Conservation (phyloP, 2,329 filamentous ascomycete species). For the Aspergillus flavus region DNA sequence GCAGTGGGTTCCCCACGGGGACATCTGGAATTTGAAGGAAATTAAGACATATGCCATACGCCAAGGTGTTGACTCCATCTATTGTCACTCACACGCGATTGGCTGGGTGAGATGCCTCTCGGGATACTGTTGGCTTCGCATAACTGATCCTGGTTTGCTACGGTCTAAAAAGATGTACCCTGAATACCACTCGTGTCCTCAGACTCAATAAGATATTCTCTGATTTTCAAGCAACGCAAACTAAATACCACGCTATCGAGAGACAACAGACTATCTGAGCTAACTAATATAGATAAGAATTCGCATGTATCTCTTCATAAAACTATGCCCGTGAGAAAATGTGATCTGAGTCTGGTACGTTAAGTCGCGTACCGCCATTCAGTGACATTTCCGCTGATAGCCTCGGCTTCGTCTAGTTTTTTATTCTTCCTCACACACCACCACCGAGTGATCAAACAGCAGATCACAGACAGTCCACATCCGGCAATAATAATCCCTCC, state of each 20-base stretch:
- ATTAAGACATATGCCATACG: background rate
- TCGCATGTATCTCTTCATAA: background rate
- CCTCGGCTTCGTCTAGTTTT: background rate
- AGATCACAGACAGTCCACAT: background rate
- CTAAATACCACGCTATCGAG: background rate
- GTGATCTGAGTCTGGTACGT: background rate
- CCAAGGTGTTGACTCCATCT: too few species aligned
- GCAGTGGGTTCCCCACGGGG: background rate
- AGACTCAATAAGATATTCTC: background rate
- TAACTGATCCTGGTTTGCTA: background rate
- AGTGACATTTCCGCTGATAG: background rate
- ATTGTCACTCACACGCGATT: too few species aligned
- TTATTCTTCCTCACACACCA: background rate
- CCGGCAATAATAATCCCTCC: background rate
- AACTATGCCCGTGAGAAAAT: background rate
- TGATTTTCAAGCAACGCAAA: background rate
- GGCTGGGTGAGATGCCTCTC: background rate
- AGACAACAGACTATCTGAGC: background rate
- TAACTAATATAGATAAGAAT: background rate
- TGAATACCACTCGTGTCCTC: too few species aligned
- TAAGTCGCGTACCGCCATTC: background rate
- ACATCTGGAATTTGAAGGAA: background rate
- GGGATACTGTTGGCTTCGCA: background rate
- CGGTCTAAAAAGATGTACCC: accelerated
- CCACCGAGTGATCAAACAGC: background rate